A percentile compares a stretch with the other conserved stretches of the same genome.
Conservation (phyloP, 1,139 yeast genomes). For the Kodamaea suecica region DNA sequence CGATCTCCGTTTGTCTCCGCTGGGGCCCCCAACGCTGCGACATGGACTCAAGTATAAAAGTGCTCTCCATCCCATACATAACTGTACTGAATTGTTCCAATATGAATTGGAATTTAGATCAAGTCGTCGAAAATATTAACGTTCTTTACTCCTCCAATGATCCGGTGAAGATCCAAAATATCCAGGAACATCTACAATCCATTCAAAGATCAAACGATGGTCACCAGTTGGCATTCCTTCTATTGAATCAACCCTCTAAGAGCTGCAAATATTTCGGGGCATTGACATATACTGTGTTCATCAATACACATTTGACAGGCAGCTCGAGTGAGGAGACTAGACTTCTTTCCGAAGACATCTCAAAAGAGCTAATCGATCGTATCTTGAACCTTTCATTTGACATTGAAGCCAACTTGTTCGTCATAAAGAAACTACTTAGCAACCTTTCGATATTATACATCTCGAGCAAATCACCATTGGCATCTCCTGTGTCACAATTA, state of each 20-base stretch:
- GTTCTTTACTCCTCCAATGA: slow-evolving; percentile 40
- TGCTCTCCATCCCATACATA: too few relatives aligned
- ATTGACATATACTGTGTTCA: slow-evolving; percentile 59
- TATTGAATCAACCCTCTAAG: slow-evolving; percentile 39
- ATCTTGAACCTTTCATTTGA: slow-evolving; percentile 8
- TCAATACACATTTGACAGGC: slow-evolving; percentile 30
- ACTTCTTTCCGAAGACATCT: slow-evolving; percentile 3
- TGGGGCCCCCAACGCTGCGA: too few relatives aligned
- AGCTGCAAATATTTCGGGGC: slow-evolving; percentile 73
- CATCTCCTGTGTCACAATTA: slow-evolving; percentile 12
- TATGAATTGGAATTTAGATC: slow-evolving; percentile 12
- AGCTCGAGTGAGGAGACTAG: not conserved
- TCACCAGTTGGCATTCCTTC: slow-evolving; percentile 45
- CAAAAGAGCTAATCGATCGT: slow-evolving; percentile 10
- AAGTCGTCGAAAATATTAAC: slow-evolving; percentile 32
- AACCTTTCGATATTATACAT: slow-evolving; percentile 53
- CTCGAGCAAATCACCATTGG: slow-evolving; percentile 5
- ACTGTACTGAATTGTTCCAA: not conserved
- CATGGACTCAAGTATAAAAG: too few relatives aligned
- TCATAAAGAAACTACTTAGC: slow-evolving; percentile 42
- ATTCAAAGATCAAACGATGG: slow-evolving; percentile 56
- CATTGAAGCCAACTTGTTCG: slow-evolving; percentile 19
- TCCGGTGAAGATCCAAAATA: slow-evolving; percentile 39
- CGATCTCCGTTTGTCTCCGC: too few relatives aligned
- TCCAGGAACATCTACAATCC: slow-evolving; percentile 52